These are phyloP conservation scores for Spergularia marina DNA, from an alignment of 148 eudicot species.

Conservation along the genomic window DNA sequence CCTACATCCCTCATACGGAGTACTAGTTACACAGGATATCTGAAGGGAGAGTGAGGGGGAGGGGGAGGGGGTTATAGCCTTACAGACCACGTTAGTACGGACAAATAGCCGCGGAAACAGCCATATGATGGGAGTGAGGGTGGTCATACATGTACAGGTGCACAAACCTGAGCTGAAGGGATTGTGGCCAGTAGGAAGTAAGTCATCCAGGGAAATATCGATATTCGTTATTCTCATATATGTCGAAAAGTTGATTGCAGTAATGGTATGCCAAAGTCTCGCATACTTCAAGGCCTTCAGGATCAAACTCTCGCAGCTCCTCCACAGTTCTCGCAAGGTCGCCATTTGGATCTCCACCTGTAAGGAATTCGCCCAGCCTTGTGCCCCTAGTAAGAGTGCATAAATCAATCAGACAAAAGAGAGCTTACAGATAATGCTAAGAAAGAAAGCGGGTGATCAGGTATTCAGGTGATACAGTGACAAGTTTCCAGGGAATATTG, in stretches of 20 bases:
- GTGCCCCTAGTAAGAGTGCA: conserved; percentile 46
- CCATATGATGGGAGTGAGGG: background rate
- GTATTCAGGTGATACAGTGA: background rate
- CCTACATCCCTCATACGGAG: background rate
- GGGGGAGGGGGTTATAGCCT: background rate
- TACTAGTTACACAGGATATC: conserved; percentile 7
- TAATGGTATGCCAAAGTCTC: conserved; percentile 52
- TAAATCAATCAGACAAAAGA: conserved; percentile 4
- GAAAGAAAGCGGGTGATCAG: background rate
- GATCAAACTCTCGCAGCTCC: conserved; percentile 42
- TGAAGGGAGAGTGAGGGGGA: background rate
- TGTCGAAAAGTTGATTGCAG: conserved; percentile 68
- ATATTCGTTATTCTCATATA: conserved; percentile 56
- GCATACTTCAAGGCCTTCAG: conserved; percentile 52
- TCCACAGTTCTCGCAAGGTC: conserved; percentile 55
- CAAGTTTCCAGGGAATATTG: too few relatives aligned
- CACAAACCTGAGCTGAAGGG: background rate
- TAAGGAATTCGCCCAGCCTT: conserved; percentile 58
- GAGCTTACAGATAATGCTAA: background rate
- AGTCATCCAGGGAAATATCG: conserved; percentile 40
- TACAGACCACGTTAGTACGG: background rate
- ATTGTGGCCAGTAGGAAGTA: background rate
- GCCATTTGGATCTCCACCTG: conserved; percentile 48
- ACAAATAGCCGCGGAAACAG: background rate
- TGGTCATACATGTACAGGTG: background rate